Evolutionary conservation across 1,284 basidiomycete species (phyloP), one percentile per base, ranked within the genome.

Genomic region (Rhodotorula mucilaginosa): DNA sequence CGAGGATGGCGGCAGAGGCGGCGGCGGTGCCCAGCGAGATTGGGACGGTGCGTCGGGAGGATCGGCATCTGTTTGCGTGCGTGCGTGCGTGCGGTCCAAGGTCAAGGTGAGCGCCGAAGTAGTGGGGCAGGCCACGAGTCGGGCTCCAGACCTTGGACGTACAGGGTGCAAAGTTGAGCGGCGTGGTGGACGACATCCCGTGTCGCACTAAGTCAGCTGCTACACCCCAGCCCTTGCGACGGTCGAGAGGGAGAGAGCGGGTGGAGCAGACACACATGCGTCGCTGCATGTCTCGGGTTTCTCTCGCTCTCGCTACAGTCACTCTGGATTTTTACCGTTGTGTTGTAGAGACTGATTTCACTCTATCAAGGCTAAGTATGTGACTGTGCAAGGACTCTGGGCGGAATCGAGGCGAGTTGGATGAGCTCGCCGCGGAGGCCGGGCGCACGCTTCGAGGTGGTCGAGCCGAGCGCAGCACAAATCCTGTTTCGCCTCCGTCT

Each of bases 101-200:
- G 52, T 54, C 52, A 26, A 4, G 19, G 39, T 44, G 39, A 19
- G 49, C 52, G 26, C 52, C 52, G n/a, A 54, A 54, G 52, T 23
- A 44, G 39, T 44, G 39, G 39, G 39, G 39, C 52, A 26, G 13
- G 39, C 44, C 26, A 29, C 2, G 12, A 21, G 48, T 8, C 19
- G 21, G 39, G 23, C 19, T n/a, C 15, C 8, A 23, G 15, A 10
- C 3, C 16, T 0, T 3, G 10, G 29, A 48, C 65, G 49, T 13
- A 73, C 73, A 74, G 4, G 73, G 73, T 0, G 73, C 73, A 29
- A 74, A 74, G 59, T 74, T 74, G 52, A 74, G 67, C 6, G 70
- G 67, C 5, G 63, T 74, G 6, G 72, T 64, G 4, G 62, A 46
- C 3, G 62, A 26, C 62, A 64, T 64, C 19, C 15, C 34, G 23